Percentiles rank a stretch among this genome's conserved stretches.
phyloP scores from a whole-genome alignment of 176 grass and related monocot genomes.

The Bonia amplexicaulis region DNA sequence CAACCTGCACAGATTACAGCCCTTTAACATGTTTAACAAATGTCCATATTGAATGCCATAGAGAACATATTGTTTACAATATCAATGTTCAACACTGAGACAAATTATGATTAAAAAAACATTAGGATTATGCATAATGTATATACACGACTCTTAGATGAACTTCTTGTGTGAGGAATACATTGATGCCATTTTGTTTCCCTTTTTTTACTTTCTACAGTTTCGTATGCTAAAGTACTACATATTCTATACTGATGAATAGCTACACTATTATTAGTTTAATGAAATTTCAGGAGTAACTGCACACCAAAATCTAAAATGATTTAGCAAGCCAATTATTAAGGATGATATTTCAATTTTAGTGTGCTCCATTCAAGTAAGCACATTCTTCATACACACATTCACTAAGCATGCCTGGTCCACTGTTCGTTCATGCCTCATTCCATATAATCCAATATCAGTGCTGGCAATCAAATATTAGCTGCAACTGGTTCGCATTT shows the following conservation, averaged over 20 bases:
- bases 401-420: not conserved
- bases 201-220: not conserved
- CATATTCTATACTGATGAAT: not conserved
- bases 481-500: not conserved
- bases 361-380: not conserved
- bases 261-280: not conserved
- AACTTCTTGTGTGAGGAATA: not conserved
- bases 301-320: not conserved
- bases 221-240: not conserved
- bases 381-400: not conserved
- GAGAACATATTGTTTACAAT: not conserved
- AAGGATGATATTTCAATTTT: not conserved
- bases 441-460: not conserved
- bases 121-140: not conserved
- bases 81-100: not conserved
- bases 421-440: not conserved
- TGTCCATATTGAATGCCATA: not conserved
- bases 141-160: not conserved
- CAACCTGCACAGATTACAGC: slow-evolving; percentile 57
- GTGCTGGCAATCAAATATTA: not conserved
- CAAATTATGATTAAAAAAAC: not conserved
- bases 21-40: slow-evolving; percentile 26
- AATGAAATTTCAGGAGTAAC: not conserved
- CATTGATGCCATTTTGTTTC: not conserved
- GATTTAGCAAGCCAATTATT: not conserved